phyloP scores from a whole-genome alignment of 176 grass and related monocot species.

The Rhipidocladum racemiflorum region DNA sequence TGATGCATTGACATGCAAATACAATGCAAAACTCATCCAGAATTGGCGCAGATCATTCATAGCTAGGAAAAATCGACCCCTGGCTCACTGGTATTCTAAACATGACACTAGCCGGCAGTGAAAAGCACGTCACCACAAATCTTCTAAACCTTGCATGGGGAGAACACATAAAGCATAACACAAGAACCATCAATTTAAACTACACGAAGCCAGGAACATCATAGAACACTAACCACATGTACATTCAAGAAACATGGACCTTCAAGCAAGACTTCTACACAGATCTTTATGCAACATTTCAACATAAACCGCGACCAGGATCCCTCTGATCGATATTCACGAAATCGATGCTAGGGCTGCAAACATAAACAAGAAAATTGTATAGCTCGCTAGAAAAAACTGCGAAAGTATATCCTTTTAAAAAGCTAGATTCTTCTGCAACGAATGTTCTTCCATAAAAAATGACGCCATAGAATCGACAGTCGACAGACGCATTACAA shows the following conservation, averaged over 20 bases:
- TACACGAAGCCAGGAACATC: background rate
- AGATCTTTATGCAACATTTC: background rate
- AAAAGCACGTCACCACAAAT: background rate
- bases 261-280: background rate
- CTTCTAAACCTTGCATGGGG: background rate
- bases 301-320: background rate
- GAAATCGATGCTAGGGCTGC: background rate
- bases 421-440: constrained; percentile 14
- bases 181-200: background rate
- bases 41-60: background rate
- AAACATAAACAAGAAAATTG: background rate
- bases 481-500: constrained; percentile 17
- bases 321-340: background rate
- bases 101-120: background rate
- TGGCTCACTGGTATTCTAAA: background rate
- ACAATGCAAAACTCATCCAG: background rate
- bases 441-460: background rate
- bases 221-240: background rate
- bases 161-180: background rate
- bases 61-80: background rate
- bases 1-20: background rate
- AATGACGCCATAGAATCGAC: constrained; percentile 20
- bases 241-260: background rate
- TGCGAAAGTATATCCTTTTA: background rate
- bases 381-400: background rate